A percentile compares a stretch with the other conserved stretches of the same genome.
Conservation (phyloP, 164 flowering plant genomes). For the Nelumbo lutea region DNA sequence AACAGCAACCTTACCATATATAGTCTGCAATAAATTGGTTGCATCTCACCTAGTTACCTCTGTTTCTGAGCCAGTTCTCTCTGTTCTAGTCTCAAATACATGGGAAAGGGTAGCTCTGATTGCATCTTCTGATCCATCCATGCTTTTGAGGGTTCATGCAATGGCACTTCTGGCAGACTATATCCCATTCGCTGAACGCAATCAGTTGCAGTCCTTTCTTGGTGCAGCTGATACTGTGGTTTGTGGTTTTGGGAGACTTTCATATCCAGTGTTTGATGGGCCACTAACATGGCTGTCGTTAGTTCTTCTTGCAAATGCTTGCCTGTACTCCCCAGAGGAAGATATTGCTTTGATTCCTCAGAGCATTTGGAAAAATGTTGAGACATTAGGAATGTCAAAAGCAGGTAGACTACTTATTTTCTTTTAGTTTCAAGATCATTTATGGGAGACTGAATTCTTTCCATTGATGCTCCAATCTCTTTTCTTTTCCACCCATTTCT, state of each 20-base stretch:
- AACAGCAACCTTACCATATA: constrained; percentile 14
- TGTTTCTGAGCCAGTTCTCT: constrained; percentile 39
- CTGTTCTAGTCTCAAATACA: constrained; percentile 52
- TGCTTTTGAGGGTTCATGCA: constrained; percentile 54
- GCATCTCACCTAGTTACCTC: constrained; percentile 22
- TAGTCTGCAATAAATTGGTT: constrained; percentile 15
- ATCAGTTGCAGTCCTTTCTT: constrained; percentile 65
- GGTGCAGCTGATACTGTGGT: constrained; percentile 54
- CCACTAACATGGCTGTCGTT: constrained; percentile 55
- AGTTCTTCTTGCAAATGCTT: constrained; percentile 66
- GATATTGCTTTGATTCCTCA: constrained; percentile 77
- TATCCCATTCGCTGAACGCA: constrained; percentile 53
- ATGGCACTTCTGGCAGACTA: constrained; percentile 53
- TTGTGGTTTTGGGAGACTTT: constrained; percentile 44
- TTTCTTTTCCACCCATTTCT: too few species aligned
- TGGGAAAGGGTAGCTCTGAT: constrained; percentile 69
- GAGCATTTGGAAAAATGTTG: constrained; percentile 64
- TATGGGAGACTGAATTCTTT: background rate
- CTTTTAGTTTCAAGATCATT: background rate
- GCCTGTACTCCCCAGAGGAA: constrained; percentile 64
- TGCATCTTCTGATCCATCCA: constrained; percentile 64
- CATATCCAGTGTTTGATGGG: constrained; percentile 44
- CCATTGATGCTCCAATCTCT: background rate
- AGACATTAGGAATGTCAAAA: constrained; percentile 48
- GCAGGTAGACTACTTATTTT: constrained; percentile 39